Conservation (phyloP, 2,329 filamentous ascomycete species). For the Ophiostoma triangulosporum region DNA sequence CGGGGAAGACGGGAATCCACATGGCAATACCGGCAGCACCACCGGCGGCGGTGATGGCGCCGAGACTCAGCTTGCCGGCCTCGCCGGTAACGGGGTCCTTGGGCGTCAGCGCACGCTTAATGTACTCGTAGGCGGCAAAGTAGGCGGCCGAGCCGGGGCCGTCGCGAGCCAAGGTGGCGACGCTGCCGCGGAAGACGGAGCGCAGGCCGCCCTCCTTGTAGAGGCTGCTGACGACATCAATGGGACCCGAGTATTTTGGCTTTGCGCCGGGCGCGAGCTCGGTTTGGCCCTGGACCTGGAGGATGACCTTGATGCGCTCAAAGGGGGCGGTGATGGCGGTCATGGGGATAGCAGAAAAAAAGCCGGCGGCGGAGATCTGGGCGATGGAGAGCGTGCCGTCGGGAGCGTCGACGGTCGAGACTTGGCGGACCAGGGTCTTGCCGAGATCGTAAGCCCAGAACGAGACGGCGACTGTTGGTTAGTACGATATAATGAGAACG, state of each 20-base stretch:
- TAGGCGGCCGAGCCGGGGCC: conserved; percentile 89
- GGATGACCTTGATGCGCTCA: conserved; percentile 95
- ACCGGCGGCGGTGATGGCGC: conserved; percentile 74
- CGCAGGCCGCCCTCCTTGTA: conserved; percentile 83
- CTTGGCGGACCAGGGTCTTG: conserved; percentile 66
- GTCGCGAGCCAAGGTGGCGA: conserved; percentile 85
- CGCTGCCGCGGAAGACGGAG: conserved; percentile 81
- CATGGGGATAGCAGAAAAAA: conserved; percentile 97
- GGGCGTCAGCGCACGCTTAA: conserved; percentile 79
- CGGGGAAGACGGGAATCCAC: conserved; percentile 98
- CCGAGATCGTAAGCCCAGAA: conserved; percentile 90
- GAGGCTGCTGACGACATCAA: conserved; percentile 85
- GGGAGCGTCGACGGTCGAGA: conserved; percentile 52
- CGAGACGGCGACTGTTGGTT: conserved; percentile 46
- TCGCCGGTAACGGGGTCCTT: conserved; percentile 56
- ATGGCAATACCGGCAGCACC: conserved; percentile 89
- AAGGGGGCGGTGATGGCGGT: conserved; percentile 97
- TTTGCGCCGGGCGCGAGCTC: conserved; percentile 75
- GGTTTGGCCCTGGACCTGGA: conserved; percentile 94
- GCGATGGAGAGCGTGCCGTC: conserved; percentile 64
- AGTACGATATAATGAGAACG: not conserved
- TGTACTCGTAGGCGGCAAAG: conserved; percentile 93
- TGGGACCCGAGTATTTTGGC: conserved; percentile 73
- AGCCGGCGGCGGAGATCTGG: conserved; percentile 83
- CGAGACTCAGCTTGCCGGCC: conserved; percentile 63